phyloP scores from a whole-genome alignment of 768 basidiomycete species.

The Suillus subaureus region DNA sequence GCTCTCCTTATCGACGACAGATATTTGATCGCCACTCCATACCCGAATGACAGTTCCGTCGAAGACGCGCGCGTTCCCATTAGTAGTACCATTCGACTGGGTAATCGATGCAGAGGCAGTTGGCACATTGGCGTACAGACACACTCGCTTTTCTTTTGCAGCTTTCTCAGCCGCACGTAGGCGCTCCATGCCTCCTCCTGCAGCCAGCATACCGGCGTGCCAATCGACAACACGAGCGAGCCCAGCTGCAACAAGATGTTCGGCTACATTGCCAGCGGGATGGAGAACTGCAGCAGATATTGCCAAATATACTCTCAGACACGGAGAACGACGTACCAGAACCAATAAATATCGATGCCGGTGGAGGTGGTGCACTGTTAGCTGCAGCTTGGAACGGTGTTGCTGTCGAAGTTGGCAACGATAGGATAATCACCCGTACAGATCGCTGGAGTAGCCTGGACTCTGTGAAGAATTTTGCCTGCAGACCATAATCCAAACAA shows the following conservation, averaged over 20 bases:
- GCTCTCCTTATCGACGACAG: constrained; percentile 71
- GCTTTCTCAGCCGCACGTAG: constrained; percentile 80
- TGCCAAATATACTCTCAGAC: not conserved
- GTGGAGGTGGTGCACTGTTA: constrained; percentile 51
- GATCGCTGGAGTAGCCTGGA: constrained; percentile 78
- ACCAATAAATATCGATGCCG: constrained; percentile 89
- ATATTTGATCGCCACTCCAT: constrained; percentile 93
- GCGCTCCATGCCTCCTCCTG: constrained; percentile 82
- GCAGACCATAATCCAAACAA: constrained; percentile 18
- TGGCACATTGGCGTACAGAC: constrained; percentile 65
- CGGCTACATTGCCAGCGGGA: constrained; percentile 93
- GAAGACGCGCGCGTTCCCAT: constrained; percentile 56
- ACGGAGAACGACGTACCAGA: constrained; percentile 49
- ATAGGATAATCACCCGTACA: constrained; percentile 78
- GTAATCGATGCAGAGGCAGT: constrained; percentile 36
- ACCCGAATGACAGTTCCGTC: constrained; percentile 84
- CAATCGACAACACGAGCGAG: constrained; percentile 93
- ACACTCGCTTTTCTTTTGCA: constrained; percentile 75
- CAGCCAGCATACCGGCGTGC: constrained; percentile 95
- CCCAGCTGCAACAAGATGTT: constrained; percentile 81
- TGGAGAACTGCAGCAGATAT: constrained; percentile 61
- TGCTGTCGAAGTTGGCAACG: constrained; percentile 75
- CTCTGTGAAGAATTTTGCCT: constrained; percentile 96
- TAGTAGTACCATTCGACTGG: constrained; percentile 49
- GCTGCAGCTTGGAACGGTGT: constrained; percentile 76